Evolutionary conservation across 2,329 filamentous ascomycete genomes (phyloP), one percentile per base, ranked within the genome.

Genomic region (Capronia americana): DNA sequence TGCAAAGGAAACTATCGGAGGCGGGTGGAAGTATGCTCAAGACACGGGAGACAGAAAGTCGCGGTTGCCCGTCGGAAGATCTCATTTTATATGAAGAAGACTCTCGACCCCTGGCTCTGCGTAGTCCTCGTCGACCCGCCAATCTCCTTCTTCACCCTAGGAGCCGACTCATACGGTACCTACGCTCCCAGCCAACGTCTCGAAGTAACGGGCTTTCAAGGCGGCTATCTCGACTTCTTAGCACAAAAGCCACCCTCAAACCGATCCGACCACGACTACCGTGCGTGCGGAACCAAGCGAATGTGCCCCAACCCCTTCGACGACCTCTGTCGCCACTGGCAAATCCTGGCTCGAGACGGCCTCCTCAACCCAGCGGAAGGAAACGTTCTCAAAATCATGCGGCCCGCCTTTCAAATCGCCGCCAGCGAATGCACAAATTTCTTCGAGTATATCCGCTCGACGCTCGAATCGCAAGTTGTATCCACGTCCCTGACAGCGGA

Each of bases 211-310:
- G 67, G 67, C 20, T 71, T 64, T 56, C 63, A 68, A 26, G 69
- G 69, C n/a, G 69, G 69, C 4, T 71, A 71, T 53, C 65, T 71
- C 20, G 69, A 71, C 56, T 71, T 71, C 54, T 55, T 69, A 20
- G 67, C 68, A 38, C 61, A 58, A 57, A 62, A 41, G 23, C 65
- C 54, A 26, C 69, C 69, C 5, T 24, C 28, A 10, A 69, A 51
- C 55, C 65, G 61, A 58, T 60, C 64, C 24, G 59, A 59, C 12
- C 67, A 71, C 55, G 69, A 71, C 64, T 71, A 55, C 53, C 69
- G 69, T 17, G 32, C 57, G n/a, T 71, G 69, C 41, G 61, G 64
- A 30, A 23, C 64, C 24, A 57, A 56, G 20, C 63, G 57, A 17
- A 69, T 67, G 63, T 67, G 64, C 23, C 67, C 67, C 12, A 68